Evolutionary conservation across 2,329 filamentous ascomycete genomes (phyloP), one percentile per base, ranked within the genome.

Genomic region (Clarireedia hainanense): DNA sequence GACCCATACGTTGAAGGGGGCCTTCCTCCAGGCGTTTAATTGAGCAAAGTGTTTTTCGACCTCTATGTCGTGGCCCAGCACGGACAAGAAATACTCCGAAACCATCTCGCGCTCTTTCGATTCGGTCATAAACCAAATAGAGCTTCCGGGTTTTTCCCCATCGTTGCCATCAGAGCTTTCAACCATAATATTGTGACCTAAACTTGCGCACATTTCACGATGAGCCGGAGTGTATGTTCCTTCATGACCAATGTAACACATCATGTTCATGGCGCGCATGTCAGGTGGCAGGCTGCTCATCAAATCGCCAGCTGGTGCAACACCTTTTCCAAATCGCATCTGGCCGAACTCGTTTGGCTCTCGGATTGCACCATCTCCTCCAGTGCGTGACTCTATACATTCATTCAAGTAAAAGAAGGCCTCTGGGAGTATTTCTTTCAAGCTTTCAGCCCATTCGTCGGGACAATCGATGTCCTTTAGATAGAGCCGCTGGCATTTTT

Each of bases 101-200:
- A 97, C 91, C 4, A 92, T 79, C 59, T 91, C 86, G 1, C 94
- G 85, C 66, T 99, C 94, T 65, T 94, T 95, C 37, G 85, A 91
- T 69, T 96, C 91, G 0, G 94, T 97, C 94, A 99, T 97, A 69
- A 97, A 96, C 94, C 94, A 99, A 39, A 99, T 82, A 0, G 94
- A 96, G 54, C 89, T 95, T 1, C 94, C 94, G 1, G 87, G 81
- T 60, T 84, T 88, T 67, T 94, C 89, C 4, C 87, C 89, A 50
- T 87, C 77, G 54, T 85, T 81, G 17, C 80, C 75, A 2, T 82
- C 75, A 1, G 92, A 97, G 2, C 91, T 84, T 62, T 96, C 90
- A 2, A 99, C 91, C 94, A 99, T 97, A 64, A 99, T 92, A 67
- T 99, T 99, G 63, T 99, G 94, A 0, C 94, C 92, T 12, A 97